A percentile compares a stretch with the other conserved stretches of the same genome.
Conservation (phyloP, 805 yeast species). For the Starmerella davenportii region DNA sequence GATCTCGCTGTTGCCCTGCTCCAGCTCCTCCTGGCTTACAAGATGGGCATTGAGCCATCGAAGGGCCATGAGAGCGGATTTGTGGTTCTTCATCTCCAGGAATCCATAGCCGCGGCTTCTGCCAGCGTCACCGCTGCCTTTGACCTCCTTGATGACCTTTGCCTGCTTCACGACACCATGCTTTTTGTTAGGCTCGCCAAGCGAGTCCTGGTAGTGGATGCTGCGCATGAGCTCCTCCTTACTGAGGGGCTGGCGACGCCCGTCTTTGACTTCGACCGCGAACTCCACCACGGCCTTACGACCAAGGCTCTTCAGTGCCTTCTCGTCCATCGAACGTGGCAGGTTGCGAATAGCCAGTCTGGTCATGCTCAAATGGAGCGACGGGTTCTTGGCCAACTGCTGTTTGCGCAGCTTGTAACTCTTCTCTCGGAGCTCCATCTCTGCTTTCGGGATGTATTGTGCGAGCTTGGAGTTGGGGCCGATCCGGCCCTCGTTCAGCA, state of each 20-base stretch:
- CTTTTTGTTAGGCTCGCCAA: constrained; percentile 43
- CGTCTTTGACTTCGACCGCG: constrained; percentile 70
- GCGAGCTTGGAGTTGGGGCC: constrained; percentile 67
- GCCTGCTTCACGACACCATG: constrained; percentile 87
- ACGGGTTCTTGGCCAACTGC: constrained; percentile 78
- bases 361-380: constrained; percentile 81
- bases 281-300: constrained; percentile 88
- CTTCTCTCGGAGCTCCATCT: constrained; percentile 73
- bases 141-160: constrained; percentile 80
- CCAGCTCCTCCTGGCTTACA: constrained; percentile 52
- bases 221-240: constrained; percentile 81
- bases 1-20: constrained; percentile 16
- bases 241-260: constrained; percentile 61
- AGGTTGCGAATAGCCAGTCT: constrained; percentile 86
- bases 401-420: constrained; percentile 72
- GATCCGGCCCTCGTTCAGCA: constrained; percentile 88
- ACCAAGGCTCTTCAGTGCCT: constrained; percentile 76
- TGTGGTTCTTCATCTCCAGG: constrained; percentile 81
- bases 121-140: constrained; percentile 72
- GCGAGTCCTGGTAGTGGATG: constrained; percentile 40
- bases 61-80: constrained; percentile 82
- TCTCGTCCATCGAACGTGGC: constrained; percentile 81
- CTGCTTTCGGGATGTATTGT: constrained; percentile 43
- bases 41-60: constrained; percentile 93
- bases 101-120: constrained; percentile 95